Evolutionary conservation across 805 yeast genomes (phyloP), one percentile per base, ranked within the genome.

Genomic region (Clavispora carvajalis): DNA sequence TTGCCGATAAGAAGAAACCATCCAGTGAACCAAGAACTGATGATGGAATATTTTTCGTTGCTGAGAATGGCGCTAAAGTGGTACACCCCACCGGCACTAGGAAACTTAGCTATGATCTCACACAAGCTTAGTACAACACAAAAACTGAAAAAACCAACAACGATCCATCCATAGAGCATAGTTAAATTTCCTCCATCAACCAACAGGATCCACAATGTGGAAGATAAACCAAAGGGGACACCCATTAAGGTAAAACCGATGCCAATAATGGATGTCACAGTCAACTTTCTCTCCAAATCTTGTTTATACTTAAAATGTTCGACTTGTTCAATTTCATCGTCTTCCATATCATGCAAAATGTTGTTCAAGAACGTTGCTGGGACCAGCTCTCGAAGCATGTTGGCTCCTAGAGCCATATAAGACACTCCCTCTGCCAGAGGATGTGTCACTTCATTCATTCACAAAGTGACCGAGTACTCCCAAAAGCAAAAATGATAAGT

Each of bases 191-290:
- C 88, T 7, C 95, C 95, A 59, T 84, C 85, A 8, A 79, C 71
- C 39, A 85, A 62, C 3, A 86, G 83, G 22, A 82, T 80, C 53
- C 82, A 78, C 57, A 85, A 67, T 1, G 89, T 83, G 3, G 87
- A 78, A 8, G 88, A 78, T 51, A 85, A 72, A 1, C 91, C 89
- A 51, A 84, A 73, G 0, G 90, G 91, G 0, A 87, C 90, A 31
- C 87, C 85, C 90, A 85, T 83, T 23, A 85, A 62, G 1, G 89
- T 79, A 56, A 85, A 84, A 0, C 93, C 91, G 18, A 85, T 63
- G 4, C 93, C 95, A 17, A 85, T 76, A 34, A 85, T 77, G 0
- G 90, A 81, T 1, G 79, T 67, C 9, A 82, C 80, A 0, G 86
- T 80, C 41, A 85, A 69, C 45, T 82, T 79, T 49, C 87, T 71